Percentiles rank a stretch among this genome's conserved stretches.
phyloP scores from a whole-genome alignment of 306 rosid species.

The Cyamopsis tetragonoloba region DNA sequence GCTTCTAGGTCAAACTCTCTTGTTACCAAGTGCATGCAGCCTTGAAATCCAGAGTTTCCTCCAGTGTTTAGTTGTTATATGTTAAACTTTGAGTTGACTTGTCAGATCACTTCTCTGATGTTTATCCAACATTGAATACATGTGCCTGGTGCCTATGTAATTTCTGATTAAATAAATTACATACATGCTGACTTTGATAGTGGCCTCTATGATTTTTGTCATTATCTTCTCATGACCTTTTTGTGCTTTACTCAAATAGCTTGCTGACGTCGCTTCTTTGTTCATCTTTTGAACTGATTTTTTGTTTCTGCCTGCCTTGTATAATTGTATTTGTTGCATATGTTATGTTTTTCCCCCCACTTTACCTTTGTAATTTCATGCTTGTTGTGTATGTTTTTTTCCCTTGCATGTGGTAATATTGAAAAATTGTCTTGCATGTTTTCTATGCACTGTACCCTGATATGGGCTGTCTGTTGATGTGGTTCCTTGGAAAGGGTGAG shows the following conservation, averaged over 20 bases:
- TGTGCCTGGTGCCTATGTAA: not conserved
- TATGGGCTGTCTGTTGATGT: not conserved
- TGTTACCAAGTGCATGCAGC: not conserved
- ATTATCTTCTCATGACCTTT: not conserved
- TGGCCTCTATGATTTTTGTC: not conserved
- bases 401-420: not conserved
- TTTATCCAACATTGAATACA: not conserved
- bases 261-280: not conserved
- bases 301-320: not conserved
- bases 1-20: constrained; percentile 8
- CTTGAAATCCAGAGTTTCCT: not conserved
- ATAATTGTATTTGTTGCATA: not conserved
- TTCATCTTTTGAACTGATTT: not conserved
- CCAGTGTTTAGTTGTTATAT: not conserved
- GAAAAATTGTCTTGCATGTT: not conserved
- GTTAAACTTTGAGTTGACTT: not conserved
- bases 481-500: constrained; percentile 14
- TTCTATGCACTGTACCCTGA: not conserved
- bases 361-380: not conserved
- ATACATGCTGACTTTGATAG: not conserved
- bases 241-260: not conserved
- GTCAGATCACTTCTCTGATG: not conserved
- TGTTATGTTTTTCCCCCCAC: not conserved
- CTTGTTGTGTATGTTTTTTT: not conserved
- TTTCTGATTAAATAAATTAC: not conserved